Base-by-base conservation (phyloP, 495 filamentous ascomycete genomes). In the Ascobolus immersus region DNA sequence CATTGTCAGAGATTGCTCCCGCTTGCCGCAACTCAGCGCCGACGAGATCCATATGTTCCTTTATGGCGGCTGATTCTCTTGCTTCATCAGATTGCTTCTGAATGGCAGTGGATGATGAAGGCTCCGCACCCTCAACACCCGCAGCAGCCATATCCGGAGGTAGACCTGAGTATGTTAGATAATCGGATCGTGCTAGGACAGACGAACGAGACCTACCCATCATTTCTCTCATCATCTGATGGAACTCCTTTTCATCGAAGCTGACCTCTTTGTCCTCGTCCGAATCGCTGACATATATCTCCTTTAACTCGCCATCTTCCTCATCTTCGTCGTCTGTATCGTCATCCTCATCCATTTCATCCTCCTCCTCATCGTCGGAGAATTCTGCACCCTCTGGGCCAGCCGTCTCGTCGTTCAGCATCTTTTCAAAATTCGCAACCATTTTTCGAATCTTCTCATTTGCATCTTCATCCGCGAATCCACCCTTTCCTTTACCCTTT, bases 211-310 rank as follows among this genome's bases (percentile, higher is more conserved):
- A n/a, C n/a, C n/a, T n/a, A 8, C 77, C 77, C 77, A 86, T 86
- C 77, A 91, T 91, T 48, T 90, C 80, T 34, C 71, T 68, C 79
- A 94, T 91, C 71, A 90, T 77, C 31, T 46, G 59, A 12, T 71
- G 57, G 44, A 92, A 91, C 39, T 81, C 74, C 17, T 71, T 68
- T 52, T 92, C 81, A 43, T 92, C 68, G 41, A 89, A 80, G 21
- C 67, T 70, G 2, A 74, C 65, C 33, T 76, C 72, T 39, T 69
- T 71, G 41, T 86, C 77, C 44, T 86, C 44, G 5, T 39, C 48
- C n/a, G 32, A 39, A 5, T 38, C n/a, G n/a, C n/a, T n/a, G n/a
- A n/a, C n/a, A n/a, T n/a, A n/a, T n/a, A n/a, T n/a, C n/a, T n/a
- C n/a, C n/a, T n/a, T n/a, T n/a, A n/a, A n/a, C 7, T 31, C 55